Evolutionary conservation across 208 protist species (phyloP).

Genomic region (Trypanosoma cruzi): DNA sequence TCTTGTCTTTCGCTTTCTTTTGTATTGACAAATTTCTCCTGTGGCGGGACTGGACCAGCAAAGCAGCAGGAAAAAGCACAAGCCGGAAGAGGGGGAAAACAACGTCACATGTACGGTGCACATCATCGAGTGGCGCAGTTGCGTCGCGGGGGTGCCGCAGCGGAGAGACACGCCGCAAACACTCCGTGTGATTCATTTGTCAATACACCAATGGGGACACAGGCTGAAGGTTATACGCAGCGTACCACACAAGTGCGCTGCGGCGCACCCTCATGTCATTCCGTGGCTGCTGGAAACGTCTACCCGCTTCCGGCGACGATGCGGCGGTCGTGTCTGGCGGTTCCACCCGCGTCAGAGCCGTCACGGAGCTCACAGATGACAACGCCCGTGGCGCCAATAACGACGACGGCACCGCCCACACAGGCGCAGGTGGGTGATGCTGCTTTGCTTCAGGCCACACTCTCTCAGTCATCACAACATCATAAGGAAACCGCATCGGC

Average conservation of each 20-base stretch:
- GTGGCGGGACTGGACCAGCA: no score
- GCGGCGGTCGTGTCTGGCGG: slow-evolving; percentile 6
- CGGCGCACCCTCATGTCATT: neutral
- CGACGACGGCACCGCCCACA: slow-evolving; percentile 4
- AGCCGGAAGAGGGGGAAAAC: neutral
- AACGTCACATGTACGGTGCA: slow-evolving; percentile 15
- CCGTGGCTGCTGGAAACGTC: neutral
- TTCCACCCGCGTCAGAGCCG: neutral
- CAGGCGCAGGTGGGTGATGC: slow-evolving; percentile 1
- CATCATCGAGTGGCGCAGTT: slow-evolving; percentile 29
- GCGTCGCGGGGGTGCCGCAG: neutral
- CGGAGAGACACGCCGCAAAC: neutral
- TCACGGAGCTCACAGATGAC: slow-evolving; percentile 5
- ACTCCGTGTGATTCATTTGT: neutral
- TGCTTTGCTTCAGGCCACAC: neutral
- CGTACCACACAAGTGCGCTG: neutral
- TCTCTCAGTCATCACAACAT: slow-evolving; percentile 14
- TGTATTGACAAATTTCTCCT: no score
- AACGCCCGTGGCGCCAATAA: neutral
- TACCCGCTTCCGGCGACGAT: slow-evolving; percentile 11
- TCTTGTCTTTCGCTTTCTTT: no score
- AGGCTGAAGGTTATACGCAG: neutral
- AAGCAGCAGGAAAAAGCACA: neutral
- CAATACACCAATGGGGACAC: slow-evolving; percentile 5
- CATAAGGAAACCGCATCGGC: slow-evolving; percentile 9